Evolutionary conservation across 257 asterid genomes (phyloP).

Genomic region (Verbascum thapsus): DNA sequence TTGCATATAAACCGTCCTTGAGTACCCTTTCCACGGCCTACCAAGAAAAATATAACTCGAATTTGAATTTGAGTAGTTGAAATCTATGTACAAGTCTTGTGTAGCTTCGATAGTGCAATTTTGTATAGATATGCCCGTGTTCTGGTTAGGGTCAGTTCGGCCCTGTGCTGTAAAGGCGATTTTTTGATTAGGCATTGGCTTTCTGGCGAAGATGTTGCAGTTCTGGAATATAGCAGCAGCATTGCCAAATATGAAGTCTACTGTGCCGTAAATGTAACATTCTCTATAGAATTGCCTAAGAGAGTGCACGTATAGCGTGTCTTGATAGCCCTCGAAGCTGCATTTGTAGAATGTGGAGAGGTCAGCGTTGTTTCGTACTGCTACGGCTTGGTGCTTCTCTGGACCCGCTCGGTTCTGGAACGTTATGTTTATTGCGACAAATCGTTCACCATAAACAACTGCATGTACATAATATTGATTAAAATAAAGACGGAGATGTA

Average conservation of each 20-base stretch:
- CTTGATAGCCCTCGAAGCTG: slow-evolving; percentile 32
- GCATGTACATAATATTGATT: neutral
- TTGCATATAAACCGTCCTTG: too few relatives aligned
- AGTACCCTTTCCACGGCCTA: too few relatives aligned
- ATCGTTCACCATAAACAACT: slow-evolving; percentile 25
- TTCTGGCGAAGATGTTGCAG: slow-evolving; percentile 27
- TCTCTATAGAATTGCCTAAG: slow-evolving; percentile 31
- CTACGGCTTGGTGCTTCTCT: slow-evolving; percentile 37
- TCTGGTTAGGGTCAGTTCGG: slow-evolving; percentile 33
- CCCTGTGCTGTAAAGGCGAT: slow-evolving; percentile 36
- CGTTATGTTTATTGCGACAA: slow-evolving; percentile 33
- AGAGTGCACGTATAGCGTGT: slow-evolving; percentile 35
- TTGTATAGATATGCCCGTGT: slow-evolving; percentile 38
- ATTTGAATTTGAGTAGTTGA: slow-evolving; percentile 12
- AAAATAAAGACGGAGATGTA: too few relatives aligned
- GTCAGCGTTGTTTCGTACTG: slow-evolving; percentile 29
- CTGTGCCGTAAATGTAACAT: slow-evolving; percentile 26
- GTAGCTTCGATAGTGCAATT: slow-evolving; percentile 16
- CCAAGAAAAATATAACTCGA: neutral
- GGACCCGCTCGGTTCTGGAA: slow-evolving; percentile 34
- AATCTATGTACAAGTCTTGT: too few relatives aligned
- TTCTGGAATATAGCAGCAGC: slow-evolving; percentile 33
- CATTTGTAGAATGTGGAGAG: slow-evolving; percentile 32
- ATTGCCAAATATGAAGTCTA: slow-evolving; percentile 32
- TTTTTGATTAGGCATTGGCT: slow-evolving; percentile 17